These are phyloP conservation scores for Stellera chamaejasme DNA, from an alignment of 345 rosid species.

Conservation along the genomic window DNA sequence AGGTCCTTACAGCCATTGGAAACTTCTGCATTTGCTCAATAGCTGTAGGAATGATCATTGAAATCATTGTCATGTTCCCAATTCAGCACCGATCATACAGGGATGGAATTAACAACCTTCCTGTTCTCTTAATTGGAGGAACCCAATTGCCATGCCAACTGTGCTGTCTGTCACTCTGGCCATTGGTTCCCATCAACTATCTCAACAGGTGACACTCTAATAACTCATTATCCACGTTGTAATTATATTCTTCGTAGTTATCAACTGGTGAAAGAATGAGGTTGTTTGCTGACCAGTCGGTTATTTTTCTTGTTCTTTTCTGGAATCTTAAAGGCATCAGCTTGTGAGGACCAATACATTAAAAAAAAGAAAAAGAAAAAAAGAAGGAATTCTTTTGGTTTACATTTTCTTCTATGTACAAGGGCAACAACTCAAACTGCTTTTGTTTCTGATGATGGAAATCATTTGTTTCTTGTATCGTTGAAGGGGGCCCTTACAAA, in stretches of 20 bases:
- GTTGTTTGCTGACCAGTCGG: background rate
- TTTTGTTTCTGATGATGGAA: conserved; percentile 1
- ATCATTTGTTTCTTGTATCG: conserved; percentile 7
- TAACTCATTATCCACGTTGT: conserved; percentile 3
- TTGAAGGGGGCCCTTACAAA: conserved; percentile 91
- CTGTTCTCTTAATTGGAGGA: conserved; percentile 93
- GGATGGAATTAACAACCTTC: conserved; percentile 92
- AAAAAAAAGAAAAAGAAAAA: background rate
- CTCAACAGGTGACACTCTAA: conserved; percentile 62
- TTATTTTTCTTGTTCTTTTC: too few species aligned
- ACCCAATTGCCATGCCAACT: conserved; percentile 99
- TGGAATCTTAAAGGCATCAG: background rate
- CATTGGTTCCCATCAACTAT: conserved; percentile 90
- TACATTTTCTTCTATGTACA: too few species aligned
- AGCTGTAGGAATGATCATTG: conserved; percentile 87
- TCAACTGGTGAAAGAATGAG: background rate
- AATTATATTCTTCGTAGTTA: background rate
- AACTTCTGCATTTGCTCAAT: conserved; percentile 99
- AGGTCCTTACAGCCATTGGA: conserved; percentile 94
- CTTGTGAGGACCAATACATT: background rate
- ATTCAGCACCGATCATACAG: conserved; percentile 76
- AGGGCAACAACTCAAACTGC: conserved; percentile 1
- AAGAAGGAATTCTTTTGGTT: too few species aligned
- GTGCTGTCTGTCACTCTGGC: conserved; percentile 94
- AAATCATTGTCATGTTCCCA: conserved; percentile 93